phyloP scores from a whole-genome alignment of 2,329 filamentous ascomycete genomes.

The Colletotrichum sp. region DNA sequence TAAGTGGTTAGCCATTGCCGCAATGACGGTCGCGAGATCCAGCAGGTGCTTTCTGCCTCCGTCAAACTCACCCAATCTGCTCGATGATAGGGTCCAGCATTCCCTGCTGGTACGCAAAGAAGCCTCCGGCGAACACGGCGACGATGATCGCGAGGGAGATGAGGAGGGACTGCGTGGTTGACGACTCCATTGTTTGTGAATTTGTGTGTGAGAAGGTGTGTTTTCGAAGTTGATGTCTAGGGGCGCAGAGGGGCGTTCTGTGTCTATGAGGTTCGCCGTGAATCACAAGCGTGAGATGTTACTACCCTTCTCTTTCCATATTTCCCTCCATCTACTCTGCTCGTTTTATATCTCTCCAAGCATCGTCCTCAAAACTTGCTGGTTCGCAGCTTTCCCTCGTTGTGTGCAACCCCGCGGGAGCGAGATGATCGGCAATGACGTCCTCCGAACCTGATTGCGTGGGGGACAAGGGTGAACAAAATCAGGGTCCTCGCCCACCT shows the following conservation, averaged over 20 bases:
- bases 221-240: neutral
- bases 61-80: slow-evolving; percentile 29
- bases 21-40: neutral
- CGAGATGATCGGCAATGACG: slow-evolving; percentile 15
- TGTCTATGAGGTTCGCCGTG: neutral
- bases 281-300: neutral
- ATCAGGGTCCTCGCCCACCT: slow-evolving; percentile 8
- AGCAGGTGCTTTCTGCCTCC: neutral
- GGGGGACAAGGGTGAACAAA: neutral
- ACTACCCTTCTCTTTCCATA: neutral
- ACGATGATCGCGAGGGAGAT: slow-evolving; percentile 30
- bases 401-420: neutral
- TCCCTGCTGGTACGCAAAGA: slow-evolving; percentile 41
- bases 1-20: neutral
- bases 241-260: neutral
- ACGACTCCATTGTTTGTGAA: slow-evolving; percentile 9
- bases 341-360: neutral
- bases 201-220: neutral
- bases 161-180: slow-evolving; percentile 23
- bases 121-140: slow-evolving; percentile 31
- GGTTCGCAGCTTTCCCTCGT: neutral
- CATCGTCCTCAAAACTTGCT: slow-evolving; percentile 1
- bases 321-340: neutral
- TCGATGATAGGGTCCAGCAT: slow-evolving; percentile 42
- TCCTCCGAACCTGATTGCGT: neutral